Conservation (phyloP, 192 early-diverging fungal species). For the Gonapodya sp. region DNA sequence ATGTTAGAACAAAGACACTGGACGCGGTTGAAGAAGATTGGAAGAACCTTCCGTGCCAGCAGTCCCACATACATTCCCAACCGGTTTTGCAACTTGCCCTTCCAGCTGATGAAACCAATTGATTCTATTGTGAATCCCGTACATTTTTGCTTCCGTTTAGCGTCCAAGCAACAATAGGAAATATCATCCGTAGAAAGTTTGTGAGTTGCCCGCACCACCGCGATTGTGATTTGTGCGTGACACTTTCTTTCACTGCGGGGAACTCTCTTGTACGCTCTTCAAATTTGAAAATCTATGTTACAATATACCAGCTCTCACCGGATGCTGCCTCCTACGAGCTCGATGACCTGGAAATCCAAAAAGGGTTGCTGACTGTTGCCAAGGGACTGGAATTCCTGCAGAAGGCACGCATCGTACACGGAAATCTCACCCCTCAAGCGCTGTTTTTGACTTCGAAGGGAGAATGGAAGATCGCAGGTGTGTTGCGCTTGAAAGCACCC, state of each 20-base stretch:
- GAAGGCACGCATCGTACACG: slow-evolving; percentile 57
- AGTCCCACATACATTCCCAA: no score
- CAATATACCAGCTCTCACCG: not conserved
- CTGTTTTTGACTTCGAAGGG: slow-evolving; percentile 67
- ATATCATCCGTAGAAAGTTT: not conserved
- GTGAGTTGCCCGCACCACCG: not conserved
- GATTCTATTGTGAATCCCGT: not conserved
- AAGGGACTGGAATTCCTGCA: slow-evolving; percentile 71
- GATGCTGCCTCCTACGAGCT: not conserved
- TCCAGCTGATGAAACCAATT: not conserved
- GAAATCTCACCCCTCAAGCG: slow-evolving; percentile 58
- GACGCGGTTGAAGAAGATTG: no score
- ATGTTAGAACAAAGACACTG: no score
- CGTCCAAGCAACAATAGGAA: not conserved
- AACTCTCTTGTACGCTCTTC: no score
- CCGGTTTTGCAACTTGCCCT: no score
- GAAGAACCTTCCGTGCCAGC: no score
- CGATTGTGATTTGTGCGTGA: no score
- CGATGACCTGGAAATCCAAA: not conserved
- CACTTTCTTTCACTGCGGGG: no score
- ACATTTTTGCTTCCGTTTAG: not conserved
- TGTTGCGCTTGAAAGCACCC: no score
- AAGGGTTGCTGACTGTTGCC: slow-evolving; percentile 14
- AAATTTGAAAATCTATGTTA: no score
- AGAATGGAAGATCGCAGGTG: slow-evolving; percentile 17